Base-by-base conservation (phyloP, 164 flowering plant genomes). In the Buxus sempervirens region DNA sequence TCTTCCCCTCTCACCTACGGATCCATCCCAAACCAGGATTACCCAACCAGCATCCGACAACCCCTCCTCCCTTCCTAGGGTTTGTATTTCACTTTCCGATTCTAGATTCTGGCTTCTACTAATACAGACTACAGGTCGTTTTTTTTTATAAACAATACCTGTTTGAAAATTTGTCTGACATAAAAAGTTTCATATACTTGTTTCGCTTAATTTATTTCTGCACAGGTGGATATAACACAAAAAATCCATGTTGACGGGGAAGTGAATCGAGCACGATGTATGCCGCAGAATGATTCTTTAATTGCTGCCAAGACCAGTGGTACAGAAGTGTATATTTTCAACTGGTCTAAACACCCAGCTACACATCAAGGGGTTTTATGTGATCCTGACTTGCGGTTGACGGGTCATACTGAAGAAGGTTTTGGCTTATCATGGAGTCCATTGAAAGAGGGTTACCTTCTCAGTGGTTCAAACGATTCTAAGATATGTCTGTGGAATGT, bases 351-450 rank as follows among this genome's bases (percentile, higher is more conserved):
- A 45, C 90, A 84, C 28, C 75, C 72, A 5, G 68, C 20, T 12
- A 71, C 77, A 72, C 59, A 70, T n/a, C 70, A 75, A 48, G 77
- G 64, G 24, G 81, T 68, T 69, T 75, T 72, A 16, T 87, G 84
- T 71, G 75, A 81, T 72, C 97, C 99, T 14, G 94, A 89, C 74
- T 74, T 92, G 78, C 83, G 84, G 70, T 69, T 95, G 67, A 83
- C 68, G 78, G 99, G 99, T 65, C 99, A 95, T 76, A 82, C 83
- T 20, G 80, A 82, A 61, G 99, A 92, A 80, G 99, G 99, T 3
- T 95, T 83, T 80, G 99, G 98, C 5, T 69, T 95, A 78, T 90
- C 96, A 0, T 95, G 98, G 99, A 95, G 88, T 73, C 84, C 89
- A 7, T 69, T 83, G 5, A 95, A 83, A 77, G 81, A 85, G 66